Evolutionary conservation across 805 yeast species (phyloP), one percentile per base, ranked within the genome.

Genomic region (Ogataea ramenticola): DNA sequence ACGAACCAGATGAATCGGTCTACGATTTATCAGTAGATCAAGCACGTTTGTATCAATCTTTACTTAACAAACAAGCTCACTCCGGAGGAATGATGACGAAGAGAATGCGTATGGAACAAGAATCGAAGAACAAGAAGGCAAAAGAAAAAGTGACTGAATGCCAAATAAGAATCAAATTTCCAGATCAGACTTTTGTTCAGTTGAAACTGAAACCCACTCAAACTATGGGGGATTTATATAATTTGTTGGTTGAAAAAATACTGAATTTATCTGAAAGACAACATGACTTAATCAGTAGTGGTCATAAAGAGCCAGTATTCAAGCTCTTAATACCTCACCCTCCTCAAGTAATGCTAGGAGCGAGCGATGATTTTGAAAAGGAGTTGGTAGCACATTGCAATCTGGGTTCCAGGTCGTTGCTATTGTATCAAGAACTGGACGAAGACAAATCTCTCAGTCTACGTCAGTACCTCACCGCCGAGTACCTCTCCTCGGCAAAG

Each of bases 131-230:
- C 46, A 54, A 50, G n/a, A 31, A 45, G 45, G 39, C 37, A 1
- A 62, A 55, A 42, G 26, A 27, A 17, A 3, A 5, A 9, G 46
- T 48, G 34, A 61, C 55, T 14, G 57, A 58, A 40, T 70, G 77
- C 42, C 55, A 65, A 8, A 56, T 81, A 1, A 65, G 87, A 44
- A 52, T 82, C 11, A 67, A 74, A 43, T 74, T 82, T 46, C 86
- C 86, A 0, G 85, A 82, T 56, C 68, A 71, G 43, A 66, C 71
- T 3, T 65, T 64, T 20, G 54, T 81, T 1, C 80, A 81, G 49
- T 64, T 76, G 16, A 67, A 62, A n/a, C 73, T 82, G 49, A 54
- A 55, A 11, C 68, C 77, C 7, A 51, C 53, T 1, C 77, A 77
- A 40, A 69, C 74, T 2, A 42, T 44, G 32, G 50, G 36, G 39